These are phyloP conservation scores for Dalechampia spathulata DNA, from an alignment of 441 rosid genomes.

Conservation along the genomic window DNA sequence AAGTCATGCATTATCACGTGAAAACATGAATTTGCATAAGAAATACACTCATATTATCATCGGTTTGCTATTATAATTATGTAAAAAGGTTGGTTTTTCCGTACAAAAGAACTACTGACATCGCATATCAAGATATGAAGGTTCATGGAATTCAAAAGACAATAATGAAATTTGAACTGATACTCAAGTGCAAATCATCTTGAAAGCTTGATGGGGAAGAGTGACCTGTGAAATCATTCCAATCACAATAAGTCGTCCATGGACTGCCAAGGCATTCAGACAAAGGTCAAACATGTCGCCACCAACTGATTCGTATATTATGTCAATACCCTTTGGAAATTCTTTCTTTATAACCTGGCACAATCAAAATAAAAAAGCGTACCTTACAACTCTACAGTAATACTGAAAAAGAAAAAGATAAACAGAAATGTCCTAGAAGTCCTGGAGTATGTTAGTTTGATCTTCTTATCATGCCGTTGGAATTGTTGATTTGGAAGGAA, in stretches of 20 bases:
- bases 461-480: no score
- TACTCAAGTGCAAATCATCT: neutral
- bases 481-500: no score
- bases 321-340: slow-evolving; percentile 80
- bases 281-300: slow-evolving; percentile 89
- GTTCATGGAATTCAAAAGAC: neutral
- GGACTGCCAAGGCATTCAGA: slow-evolving; percentile 77
- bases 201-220: slow-evolving; percentile 4
- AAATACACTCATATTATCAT: no score
- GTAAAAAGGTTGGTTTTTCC: neutral
- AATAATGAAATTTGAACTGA: neutral
- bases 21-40: neutral
- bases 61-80: neutral
- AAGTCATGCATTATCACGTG: no score
- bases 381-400: neutral
- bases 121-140: neutral
- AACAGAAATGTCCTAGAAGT: no score
- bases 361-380: slow-evolving; percentile 5
- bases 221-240: slow-evolving; percentile 99
- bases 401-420: no score
- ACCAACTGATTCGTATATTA: slow-evolving; percentile 92
- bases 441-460: no score
- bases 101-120: neutral
- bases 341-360: slow-evolving; percentile 75
- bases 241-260: slow-evolving; percentile 75